Evolutionary conservation across 129 eudicot species (phyloP).

Genomic region (Lactuca sativa): DNA sequence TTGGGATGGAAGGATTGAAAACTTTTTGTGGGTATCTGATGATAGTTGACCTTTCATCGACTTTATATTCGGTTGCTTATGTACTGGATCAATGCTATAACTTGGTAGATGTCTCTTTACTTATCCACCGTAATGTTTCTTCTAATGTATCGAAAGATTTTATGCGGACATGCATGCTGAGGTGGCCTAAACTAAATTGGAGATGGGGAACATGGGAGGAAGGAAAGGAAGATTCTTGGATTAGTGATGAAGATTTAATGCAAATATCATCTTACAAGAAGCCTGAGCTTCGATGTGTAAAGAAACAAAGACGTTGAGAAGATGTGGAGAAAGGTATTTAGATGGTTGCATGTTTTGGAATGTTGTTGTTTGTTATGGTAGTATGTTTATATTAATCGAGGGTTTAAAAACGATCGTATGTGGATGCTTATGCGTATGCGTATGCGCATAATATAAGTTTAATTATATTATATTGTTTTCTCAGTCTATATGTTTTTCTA

Average conservation of each 20-base stretch:
- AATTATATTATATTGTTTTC: no score
- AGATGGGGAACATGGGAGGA: no score
- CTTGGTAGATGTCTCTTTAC: constrained; percentile 35
- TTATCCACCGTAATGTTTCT: background rate
- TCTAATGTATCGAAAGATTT: constrained; percentile 34
- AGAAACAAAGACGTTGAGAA: no score
- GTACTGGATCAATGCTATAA: constrained; percentile 37
- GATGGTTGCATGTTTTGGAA: no score
- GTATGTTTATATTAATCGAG: no score
- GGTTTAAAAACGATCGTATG: no score
- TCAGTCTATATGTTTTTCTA: no score
- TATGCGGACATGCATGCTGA: constrained; percentile 42
- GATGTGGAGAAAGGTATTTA: no score
- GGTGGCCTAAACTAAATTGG: background rate
- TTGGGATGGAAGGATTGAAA: constrained; percentile 26
- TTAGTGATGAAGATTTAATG: background rate
- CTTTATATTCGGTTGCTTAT: constrained; percentile 30
- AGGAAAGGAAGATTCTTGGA: no score
- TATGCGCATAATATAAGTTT: no score
- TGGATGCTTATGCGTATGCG: no score
- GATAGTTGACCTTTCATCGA: constrained; percentile 33
- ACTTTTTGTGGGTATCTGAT: constrained; percentile 38
- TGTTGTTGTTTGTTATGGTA: no score
- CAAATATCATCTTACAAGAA: constrained; percentile 18
- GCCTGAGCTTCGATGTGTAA: background rate